Evolutionary conservation across 2,329 filamentous ascomycete genomes (phyloP).

Genomic region (Ophiostoma pallidulum): DNA sequence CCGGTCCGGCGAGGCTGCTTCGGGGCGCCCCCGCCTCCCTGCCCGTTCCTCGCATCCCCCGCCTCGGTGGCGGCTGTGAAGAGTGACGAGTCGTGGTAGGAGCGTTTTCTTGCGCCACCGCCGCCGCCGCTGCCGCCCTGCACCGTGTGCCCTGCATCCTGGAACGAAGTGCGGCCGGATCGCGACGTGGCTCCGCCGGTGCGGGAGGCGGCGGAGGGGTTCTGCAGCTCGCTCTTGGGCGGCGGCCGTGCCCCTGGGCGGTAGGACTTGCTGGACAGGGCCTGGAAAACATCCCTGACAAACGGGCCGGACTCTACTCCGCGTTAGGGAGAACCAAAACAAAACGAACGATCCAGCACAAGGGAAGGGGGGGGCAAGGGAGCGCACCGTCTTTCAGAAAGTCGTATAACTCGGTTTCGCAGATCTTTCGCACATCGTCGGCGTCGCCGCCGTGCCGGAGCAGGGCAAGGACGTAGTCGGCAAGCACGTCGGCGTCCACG

Average conservation of each 20-base stretch:
- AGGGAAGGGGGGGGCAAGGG: neutral
- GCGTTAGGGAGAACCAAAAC: too few relatives aligned
- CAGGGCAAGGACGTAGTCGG: conserved; percentile 75
- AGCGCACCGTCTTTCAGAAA: conserved; percentile 58
- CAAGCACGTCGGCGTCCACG: conserved; percentile 72
- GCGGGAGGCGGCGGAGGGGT: conserved; percentile 2
- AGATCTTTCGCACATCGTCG: conserved; percentile 55
- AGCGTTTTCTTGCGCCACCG: conserved; percentile 41
- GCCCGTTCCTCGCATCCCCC: too few relatives aligned
- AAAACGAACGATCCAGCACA: too few relatives aligned
- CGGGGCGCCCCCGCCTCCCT: conserved; percentile 34
- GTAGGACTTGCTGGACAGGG: conserved; percentile 54
- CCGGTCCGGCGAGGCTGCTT: conserved; percentile 54
- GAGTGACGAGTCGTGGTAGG: conserved; percentile 36
- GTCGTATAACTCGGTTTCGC: conserved; percentile 62
- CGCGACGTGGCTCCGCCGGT: conserved; percentile 12
- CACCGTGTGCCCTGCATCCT: neutral
- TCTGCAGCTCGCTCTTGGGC: conserved; percentile 12
- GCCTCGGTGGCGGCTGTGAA: neutral
- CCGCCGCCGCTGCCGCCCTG: neutral
- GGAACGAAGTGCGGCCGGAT: too few relatives aligned
- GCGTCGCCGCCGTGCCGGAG: conserved; percentile 59
- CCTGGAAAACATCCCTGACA: conserved; percentile 60
- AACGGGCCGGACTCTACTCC: conserved; percentile 48
- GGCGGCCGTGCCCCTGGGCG: conserved; percentile 40